Evolutionary conservation across 192 early-diverging fungal species (phyloP), one percentile per base, ranked within the genome.

Genomic region (Mortierella alpina): DNA sequence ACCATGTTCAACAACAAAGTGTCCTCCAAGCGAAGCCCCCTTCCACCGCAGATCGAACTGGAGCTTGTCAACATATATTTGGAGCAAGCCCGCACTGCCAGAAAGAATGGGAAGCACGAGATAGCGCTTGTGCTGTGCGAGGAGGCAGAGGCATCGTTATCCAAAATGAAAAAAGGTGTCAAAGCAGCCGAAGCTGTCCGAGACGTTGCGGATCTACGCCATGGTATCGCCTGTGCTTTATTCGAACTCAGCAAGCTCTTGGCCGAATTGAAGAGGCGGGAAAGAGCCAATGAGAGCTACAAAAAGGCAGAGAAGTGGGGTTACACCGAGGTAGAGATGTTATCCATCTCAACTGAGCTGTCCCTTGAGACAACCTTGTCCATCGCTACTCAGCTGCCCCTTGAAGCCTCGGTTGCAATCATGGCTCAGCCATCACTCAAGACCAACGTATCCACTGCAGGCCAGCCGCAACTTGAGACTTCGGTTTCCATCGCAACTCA

Each of bases 61-160:
- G 69, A 62, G 57, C 59, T 71, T 53, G 69, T 13, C 57, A 71
- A 53, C 49, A 62, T 71, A 45, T 62, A 71, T 55, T 52, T 71
- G 59, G 69, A 61, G 51, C 57, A 71, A 51, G 45, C 55, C 20
- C 66, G 66, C 66, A 56, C 8, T 46, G 69, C 51, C 42, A 50
- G 69, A 39, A 42, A 71, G 48, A 20, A 59, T 53, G 40, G 46
- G 59, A 62, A 71, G 20, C 69, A 61, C 40, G 69, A 71, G 12
- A 61, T 71, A 40, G 69, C 69, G 22, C 50, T 71, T 49, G 59
- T 59, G 69, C 50, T 71, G 31, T 71, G 69, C 50, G 59, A 56
- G 57, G 69, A 70, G n/a, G 68, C 68, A 42, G 68, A 70, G 46
- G 68, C 68, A 41, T 59, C 59, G 59, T 70, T 70, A 70, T 70